Evolutionary conservation across 148 eudicot genomes (phyloP), one percentile per base, ranked within the genome.

Genomic region (Vaccinium myrtillus): DNA sequence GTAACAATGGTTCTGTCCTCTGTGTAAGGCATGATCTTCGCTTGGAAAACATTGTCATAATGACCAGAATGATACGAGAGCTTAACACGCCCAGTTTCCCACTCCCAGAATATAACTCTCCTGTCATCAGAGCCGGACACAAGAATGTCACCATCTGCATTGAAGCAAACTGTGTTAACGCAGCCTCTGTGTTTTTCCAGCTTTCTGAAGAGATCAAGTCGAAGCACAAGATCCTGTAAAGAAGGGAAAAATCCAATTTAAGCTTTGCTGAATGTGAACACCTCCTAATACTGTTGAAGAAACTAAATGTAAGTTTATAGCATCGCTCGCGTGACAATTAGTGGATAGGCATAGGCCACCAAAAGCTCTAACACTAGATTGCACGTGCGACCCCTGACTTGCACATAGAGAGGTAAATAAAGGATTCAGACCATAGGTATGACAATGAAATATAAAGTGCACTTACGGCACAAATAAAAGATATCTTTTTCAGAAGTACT

Each of bases 71-170:
- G 90, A 81, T 92, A 97, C 53, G 96, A 92, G 49, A 92, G 95
- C 59, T 91, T 93, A 63, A 84, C 79, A 36, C 30, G 77, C 56
- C 99, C 99, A 83, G 88, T 81, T 90, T 95, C 92, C 99, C 99
- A 97, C 82, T 94, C 94, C 99, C 98, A 97, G 51, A 97, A 81
- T 70, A 92, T 91, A 61, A 95, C 90, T 85, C 87, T 95, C 88
- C 86, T 88, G 89, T 97, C 99, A 88, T 97, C 99, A 70, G 99
- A 95, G 54, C 98, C 99, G 1, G 98, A 95, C 81, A 95, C 88
- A 81, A 95, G 95, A 83, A 94, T 82, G 61, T 95, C 96, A 81
- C 99, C 98, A 78, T 89, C 89, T 55, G 86, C 86, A 87, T 91
- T 97, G 81, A 97, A 95, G 89, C 95, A 90, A 85, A 97, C 91